Conservation (phyloP, 768 basidiomycete species). For the Grammothele lineata region DNA sequence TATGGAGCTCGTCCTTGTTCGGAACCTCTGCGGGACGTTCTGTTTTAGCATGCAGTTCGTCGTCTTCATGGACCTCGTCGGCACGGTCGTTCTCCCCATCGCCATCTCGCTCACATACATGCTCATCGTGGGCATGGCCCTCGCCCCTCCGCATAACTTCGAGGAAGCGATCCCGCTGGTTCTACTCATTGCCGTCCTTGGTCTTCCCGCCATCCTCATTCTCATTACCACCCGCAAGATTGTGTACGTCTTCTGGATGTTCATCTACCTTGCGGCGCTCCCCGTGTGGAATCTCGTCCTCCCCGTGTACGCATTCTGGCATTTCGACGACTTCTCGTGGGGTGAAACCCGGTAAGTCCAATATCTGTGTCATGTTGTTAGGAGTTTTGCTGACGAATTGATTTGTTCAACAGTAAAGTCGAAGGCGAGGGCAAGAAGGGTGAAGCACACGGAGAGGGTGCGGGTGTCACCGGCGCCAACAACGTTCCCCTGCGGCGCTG, state of each 20-base stretch:
- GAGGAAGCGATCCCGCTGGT: conserved; percentile 92
- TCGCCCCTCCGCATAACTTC: conserved; percentile 80
- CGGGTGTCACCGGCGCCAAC: conserved; percentile 44
- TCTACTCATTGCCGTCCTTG: conserved; percentile 85
- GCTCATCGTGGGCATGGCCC: conserved; percentile 75
- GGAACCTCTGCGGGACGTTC: conserved; percentile 96
- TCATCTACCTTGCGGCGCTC: conserved; percentile 87
- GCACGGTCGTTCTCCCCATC: conserved; percentile 89
- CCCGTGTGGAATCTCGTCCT: conserved; percentile 96
- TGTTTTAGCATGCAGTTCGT: conserved; percentile 99
- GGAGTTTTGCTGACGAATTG: too few relatives aligned
- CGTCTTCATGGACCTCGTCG: conserved; percentile 94
- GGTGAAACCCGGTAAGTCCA: conserved; percentile 86
- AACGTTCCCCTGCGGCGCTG: conserved; percentile 92
- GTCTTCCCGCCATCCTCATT: conserved; percentile 89
- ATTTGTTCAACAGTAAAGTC: conserved; percentile 69
- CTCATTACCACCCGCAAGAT: conserved; percentile 92
- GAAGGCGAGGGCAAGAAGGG: conserved; percentile 86
- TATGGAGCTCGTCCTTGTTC: conserved; percentile 97
- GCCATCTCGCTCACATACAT: conserved; percentile 90
- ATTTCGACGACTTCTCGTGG: conserved; percentile 99
- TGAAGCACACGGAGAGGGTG: conserved; percentile 71
- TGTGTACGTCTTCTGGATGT: conserved; percentile 97
- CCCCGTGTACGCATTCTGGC: conserved; percentile 97
- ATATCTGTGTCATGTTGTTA: too few relatives aligned